These are phyloP conservation scores for Wickerhamomyces chambardii DNA, from an alignment of 805 yeast genomes.

Conservation along the genomic window DNA sequence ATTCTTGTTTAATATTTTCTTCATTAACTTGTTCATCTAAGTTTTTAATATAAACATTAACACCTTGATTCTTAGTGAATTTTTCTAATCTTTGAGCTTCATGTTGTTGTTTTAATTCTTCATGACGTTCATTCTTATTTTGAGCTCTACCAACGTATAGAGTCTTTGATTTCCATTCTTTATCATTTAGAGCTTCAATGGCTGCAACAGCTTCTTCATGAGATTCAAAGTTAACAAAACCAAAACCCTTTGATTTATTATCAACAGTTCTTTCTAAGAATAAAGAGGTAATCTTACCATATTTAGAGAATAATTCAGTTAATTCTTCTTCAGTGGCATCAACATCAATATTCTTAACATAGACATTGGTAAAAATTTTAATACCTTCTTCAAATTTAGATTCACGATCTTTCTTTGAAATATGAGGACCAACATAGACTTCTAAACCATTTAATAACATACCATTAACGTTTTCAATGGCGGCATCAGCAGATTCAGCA, in stretches of 20 bases:
- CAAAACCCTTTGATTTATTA: constrained; percentile 92
- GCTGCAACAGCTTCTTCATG: constrained; percentile 89
- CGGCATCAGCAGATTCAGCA: constrained; percentile 86
- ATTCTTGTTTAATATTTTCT: constrained; percentile 86
- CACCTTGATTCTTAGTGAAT: constrained; percentile 92
- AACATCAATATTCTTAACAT: constrained; percentile 79
- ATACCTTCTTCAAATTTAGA: constrained; percentile 84
- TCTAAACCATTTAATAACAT: constrained; percentile 95
- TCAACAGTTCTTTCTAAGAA: constrained; percentile 72
- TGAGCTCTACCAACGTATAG: constrained; percentile 98
- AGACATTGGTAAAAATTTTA: constrained; percentile 93
- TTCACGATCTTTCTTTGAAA: constrained; percentile 89
- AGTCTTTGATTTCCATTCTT: constrained; percentile 76
- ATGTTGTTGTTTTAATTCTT: constrained; percentile 90
- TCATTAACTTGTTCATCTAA: constrained; percentile 90
- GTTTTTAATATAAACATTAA: constrained; percentile 94
- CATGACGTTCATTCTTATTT: constrained; percentile 96
- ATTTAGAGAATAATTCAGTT: constrained; percentile 58
- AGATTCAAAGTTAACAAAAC: constrained; percentile 83
- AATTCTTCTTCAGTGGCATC: constrained; percentile 68
- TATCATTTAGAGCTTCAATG: constrained; percentile 84
- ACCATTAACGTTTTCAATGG: constrained; percentile 96
- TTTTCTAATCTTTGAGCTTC: constrained; percentile 90
- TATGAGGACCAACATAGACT: constrained; percentile 92
- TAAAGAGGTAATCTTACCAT: constrained; percentile 79